Evolutionary conservation across 2,329 filamentous ascomycete genomes (phyloP), one percentile per base, ranked within the genome.

Genomic region (Sarocladium kiliense): DNA sequence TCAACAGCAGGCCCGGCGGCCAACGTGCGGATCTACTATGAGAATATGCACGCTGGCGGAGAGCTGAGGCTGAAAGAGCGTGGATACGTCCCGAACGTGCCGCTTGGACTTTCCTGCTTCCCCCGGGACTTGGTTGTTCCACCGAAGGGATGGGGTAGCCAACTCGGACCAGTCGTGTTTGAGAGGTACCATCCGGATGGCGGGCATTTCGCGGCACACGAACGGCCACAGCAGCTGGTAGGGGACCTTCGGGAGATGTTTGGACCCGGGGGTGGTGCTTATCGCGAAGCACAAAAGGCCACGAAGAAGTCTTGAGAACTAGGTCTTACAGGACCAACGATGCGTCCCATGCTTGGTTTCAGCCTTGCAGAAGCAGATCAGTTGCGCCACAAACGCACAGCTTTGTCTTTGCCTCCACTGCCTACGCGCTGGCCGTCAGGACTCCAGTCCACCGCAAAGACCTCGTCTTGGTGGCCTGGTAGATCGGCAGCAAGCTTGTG

Each of bases 391-490:
- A 86, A 70, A 61, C 84, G 75, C 19, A 88, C 82, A 2, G 84
- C 84, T 70, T 96, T 97, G 70, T 99, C 94, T 68, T 93, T 93
- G 10, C 94, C 94, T 55, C 92, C 94, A 68, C 91, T 96, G 18
- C 86, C 91, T 16, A 97, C 92, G 63, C 86, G 86, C 62, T 90
- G 82, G 9, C 94, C 94, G 68, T 97, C 92, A 0, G 91, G 87
- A 62, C 89, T 92, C 94, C 93, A 97, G 68, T 97, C 93, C 12
- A 97, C 86, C 0, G 92, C 91, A 70, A 92, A 97, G 0, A 97
- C 92, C 69, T 97, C 90, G 64, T 96, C 93, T 67, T 89, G 83
- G 69, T 97, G 93, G 0, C 93, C 91, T 0, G 92, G 91, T 45
- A 97, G 75, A 74, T 97, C 92, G 49, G 76, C 74, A 2, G 85